A percentile compares a stretch with the other conserved stretches of the same genome.
Conservation (phyloP, 495 filamentous ascomycete genomes). For the Penicillium nucicola region DNA sequence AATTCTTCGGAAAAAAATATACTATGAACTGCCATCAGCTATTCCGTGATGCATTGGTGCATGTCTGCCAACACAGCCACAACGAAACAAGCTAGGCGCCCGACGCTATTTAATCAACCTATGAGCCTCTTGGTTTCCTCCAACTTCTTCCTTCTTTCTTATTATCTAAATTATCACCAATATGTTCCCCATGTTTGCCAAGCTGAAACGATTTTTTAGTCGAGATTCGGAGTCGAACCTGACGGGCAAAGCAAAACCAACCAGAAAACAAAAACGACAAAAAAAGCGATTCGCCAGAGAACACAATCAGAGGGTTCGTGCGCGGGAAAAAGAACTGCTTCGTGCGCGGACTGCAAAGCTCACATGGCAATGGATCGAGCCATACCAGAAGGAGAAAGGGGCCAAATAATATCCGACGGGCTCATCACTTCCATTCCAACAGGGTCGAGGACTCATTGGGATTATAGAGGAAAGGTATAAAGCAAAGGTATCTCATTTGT, state of each 20-base stretch:
- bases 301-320: background rate
- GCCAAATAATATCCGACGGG: too few relatives aligned
- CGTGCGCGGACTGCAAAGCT: background rate
- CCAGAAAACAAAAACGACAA: background rate
- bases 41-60: background rate
- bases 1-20: too few relatives aligned
- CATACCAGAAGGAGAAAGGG: background rate
- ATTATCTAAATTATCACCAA: too few relatives aligned
- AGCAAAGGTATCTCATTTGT: conserved; percentile 5
- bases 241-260: background rate
- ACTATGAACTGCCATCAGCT: too few relatives aligned
- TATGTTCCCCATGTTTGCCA: background rate
- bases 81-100: too few relatives aligned
- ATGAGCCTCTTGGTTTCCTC: background rate
- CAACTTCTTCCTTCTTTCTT: background rate
- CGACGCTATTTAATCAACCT: too few relatives aligned
- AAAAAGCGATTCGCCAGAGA: background rate
- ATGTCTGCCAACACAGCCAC: too few relatives aligned
- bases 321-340: background rate
- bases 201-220: background rate
- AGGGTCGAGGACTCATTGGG: too few relatives aligned
- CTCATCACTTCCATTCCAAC: too few relatives aligned
- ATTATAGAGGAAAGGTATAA: background rate
- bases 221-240: background rate
- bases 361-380: background rate